Evolutionary conservation across 2,329 filamentous ascomycete genomes (phyloP).

Genomic region (Cladosporium sp.): DNA sequence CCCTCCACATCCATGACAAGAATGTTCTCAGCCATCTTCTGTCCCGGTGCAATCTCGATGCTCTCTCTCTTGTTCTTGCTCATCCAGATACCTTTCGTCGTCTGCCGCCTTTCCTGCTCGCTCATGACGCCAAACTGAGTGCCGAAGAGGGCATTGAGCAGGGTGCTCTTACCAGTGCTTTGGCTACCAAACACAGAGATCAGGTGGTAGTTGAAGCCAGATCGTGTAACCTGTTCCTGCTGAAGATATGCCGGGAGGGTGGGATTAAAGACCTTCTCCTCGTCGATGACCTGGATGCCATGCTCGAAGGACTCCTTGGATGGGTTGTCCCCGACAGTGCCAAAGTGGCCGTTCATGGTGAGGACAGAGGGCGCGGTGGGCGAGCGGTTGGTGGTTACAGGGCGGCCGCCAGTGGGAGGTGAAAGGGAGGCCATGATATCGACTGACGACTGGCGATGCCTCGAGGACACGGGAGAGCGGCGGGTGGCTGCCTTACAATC

Average conservation of each 20-base stretch:
- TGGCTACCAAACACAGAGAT: conserved; percentile 99
- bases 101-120: conserved; percentile 89
- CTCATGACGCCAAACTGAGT: conserved; percentile 98
- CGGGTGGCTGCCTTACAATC: conserved; percentile 8
- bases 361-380: conserved; percentile 38
- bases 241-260: conserved; percentile 78
- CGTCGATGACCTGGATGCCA: conserved; percentile 95
- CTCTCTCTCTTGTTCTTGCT: conserved; percentile 81
- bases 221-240: conserved; percentile 74
- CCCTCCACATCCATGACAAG: conserved; percentile 99
- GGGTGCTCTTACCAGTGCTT: conserved; percentile 96
- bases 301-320: conserved; percentile 75
- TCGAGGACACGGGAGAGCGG: conserved; percentile 4
- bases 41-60: conserved; percentile 46
- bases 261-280: conserved; percentile 95
- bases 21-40: conserved; percentile 92
- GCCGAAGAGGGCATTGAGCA: conserved; percentile 93
- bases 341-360: conserved; percentile 78
- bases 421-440: conserved; percentile 17
- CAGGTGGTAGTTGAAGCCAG: conserved; percentile 98
- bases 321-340: conserved; percentile 65
- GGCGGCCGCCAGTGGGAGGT: conserved; percentile 16
- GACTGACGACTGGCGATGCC: not conserved
- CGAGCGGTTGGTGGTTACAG: conserved; percentile 24
- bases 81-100: conserved; percentile 99